Percentiles rank a stretch among this genome's conserved stretches.
Evolutionary conservation across 805 yeast species (phyloP).

Genomic region (Ogataea siamensis): DNA sequence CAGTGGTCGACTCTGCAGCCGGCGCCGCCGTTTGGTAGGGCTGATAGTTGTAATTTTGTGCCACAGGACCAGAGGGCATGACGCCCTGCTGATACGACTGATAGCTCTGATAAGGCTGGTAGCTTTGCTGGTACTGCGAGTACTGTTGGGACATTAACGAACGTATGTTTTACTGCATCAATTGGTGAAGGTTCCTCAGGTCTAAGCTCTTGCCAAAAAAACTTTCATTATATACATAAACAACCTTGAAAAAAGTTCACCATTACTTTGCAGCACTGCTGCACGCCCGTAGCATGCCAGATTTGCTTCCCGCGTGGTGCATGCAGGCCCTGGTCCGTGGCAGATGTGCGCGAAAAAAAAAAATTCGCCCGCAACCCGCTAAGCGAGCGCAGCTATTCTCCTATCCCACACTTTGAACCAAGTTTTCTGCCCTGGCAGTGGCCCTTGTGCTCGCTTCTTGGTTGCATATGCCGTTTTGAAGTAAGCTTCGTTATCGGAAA

Average conservation of each 20-base stretch:
- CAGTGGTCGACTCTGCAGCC: constrained; percentile 3
- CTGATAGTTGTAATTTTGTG: constrained; percentile 8
- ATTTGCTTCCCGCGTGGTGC: constrained; percentile 13
- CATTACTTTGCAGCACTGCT: constrained; percentile 11
- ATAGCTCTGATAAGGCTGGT: constrained; percentile 14
- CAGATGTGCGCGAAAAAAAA: constrained; percentile 6
- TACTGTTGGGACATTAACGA: constrained; percentile 16
- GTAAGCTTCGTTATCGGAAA: background rate
- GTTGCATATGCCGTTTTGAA: background rate
- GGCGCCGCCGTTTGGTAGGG: constrained; percentile 11
- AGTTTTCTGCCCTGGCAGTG: background rate
- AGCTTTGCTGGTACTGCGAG: constrained; percentile 15
- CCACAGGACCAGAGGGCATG: constrained; percentile 8
- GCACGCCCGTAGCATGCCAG: constrained; percentile 15
- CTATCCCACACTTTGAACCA: background rate
- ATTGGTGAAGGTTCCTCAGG: background rate
- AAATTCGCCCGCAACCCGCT: background rate
- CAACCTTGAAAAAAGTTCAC: constrained; percentile 7
- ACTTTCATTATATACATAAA: constrained; percentile 12
- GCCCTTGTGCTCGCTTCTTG: background rate
- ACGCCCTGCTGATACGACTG: constrained; percentile 12
- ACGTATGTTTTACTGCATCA: constrained; percentile 7
- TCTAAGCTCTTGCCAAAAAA: constrained; percentile 6
- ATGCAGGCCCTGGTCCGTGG: constrained; percentile 7
- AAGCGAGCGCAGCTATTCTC: background rate